Evolutionary conservation across 495 filamentous ascomycete genomes (phyloP).

Genomic region (Penicillium roqueforti): DNA sequence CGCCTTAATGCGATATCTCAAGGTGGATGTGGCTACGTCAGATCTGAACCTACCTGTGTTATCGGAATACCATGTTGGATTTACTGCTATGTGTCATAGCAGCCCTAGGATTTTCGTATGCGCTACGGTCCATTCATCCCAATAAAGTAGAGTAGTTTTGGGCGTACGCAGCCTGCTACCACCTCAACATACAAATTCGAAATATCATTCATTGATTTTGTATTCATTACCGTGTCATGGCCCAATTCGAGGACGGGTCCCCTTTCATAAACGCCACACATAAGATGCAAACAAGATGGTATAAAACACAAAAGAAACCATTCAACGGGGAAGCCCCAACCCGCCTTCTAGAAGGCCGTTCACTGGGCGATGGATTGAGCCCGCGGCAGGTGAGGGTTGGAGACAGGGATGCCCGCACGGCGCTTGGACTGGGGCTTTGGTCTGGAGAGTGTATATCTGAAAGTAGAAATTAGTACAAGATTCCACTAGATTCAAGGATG

Average conservation of each 20-base stretch:
- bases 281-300: conserved; percentile 30
- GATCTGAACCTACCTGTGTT: no score
- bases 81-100: no score
- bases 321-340: conserved; percentile 1
- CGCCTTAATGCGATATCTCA: no score
- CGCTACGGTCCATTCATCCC: no score
- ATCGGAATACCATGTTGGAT: no score
- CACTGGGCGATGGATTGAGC: conserved; percentile 14
- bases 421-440: conserved; percentile 46
- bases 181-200: not conserved
- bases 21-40: no score
- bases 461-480: conserved; percentile 16
- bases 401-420: conserved; percentile 38
- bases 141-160: no score
- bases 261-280: conserved; percentile 15
- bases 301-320: conserved; percentile 21
- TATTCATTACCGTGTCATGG: conserved; percentile 28
- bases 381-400: conserved; percentile 28
- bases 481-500: not conserved
- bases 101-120: no score
- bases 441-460: conserved; percentile 45
- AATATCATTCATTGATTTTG: conserved; percentile 5
- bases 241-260: conserved; percentile 6
- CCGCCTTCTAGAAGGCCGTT: not conserved
- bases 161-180: not conserved